Percentiles rank a stretch among this genome's conserved stretches.
Conservation (phyloP, 371 early-diverging fungal species). For the Actinomortierella wolfii region DNA sequence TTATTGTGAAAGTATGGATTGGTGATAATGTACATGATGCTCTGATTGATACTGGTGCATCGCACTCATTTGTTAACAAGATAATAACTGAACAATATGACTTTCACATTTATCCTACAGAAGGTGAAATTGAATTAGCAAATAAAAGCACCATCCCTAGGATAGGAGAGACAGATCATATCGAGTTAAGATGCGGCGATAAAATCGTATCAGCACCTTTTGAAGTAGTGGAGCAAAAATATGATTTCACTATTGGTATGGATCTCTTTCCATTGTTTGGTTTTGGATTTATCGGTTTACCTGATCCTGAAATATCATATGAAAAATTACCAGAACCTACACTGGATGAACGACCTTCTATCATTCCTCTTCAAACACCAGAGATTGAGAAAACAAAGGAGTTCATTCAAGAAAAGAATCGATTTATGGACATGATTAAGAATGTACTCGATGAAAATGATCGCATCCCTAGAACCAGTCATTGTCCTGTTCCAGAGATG, state of each 20-base stretch:
- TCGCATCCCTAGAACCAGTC: background rate
- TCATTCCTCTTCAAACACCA: conserved; percentile 1
- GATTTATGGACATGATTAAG: background rate
- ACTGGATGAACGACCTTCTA: background rate
- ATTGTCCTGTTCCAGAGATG: conserved; percentile 11
- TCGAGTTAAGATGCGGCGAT: conserved; percentile 2
- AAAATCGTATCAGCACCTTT: background rate
- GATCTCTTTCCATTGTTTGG: conserved; percentile 10
- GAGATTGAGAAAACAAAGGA: background rate
- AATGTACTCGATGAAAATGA: background rate
- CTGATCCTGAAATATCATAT: conserved; percentile 1
- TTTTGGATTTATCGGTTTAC: conserved; percentile 2
- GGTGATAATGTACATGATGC: background rate
- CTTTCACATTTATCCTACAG: background rate
- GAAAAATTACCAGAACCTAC: background rate
- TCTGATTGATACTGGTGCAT: conserved; percentile 15
- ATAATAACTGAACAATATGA: conserved; percentile 1
- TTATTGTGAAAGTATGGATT: background rate
- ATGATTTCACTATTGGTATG: conserved; percentile 6
- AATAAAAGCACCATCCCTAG: conserved; percentile 3
- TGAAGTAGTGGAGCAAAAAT: conserved; percentile 9
- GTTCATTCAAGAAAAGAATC: background rate
- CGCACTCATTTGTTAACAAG: conserved; percentile 1
- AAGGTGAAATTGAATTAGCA: conserved; percentile 3
- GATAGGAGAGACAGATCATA: conserved; percentile 8